These are phyloP conservation scores for Dispira simplex DNA, from an alignment of 192 early-diverging fungal species.

Conservation along the genomic window DNA sequence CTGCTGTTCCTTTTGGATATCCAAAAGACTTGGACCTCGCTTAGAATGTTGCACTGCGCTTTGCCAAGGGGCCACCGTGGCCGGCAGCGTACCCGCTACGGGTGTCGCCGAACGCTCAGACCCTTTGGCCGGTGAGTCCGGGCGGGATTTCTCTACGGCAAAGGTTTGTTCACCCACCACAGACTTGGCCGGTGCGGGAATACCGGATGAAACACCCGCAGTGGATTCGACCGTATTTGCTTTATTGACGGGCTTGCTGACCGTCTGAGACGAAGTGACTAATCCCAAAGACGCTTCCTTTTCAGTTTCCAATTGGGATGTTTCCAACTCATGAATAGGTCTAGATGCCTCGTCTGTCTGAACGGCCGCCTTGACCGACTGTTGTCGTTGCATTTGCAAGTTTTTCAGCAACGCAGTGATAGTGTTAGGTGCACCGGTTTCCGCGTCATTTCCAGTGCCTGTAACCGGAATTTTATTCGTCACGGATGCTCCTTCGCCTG, in stretches of 20 bases:
- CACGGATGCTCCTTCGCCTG: too few species aligned
- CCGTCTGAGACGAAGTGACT: neutral
- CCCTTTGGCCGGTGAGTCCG: too few species aligned
- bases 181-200: neutral
- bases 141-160: too few species aligned
- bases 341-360: neutral
- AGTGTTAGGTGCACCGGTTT: neutral
- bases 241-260: neutral
- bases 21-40: conserved; percentile 15
- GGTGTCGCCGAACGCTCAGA: too few species aligned
- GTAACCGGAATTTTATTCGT: too few species aligned
- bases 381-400: conserved; percentile 20
- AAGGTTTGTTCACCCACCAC: neutral
- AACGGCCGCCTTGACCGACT: neutral
- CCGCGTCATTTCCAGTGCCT: too few species aligned
- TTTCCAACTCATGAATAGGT: neutral
- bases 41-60: neutral
- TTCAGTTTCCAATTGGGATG: neutral
- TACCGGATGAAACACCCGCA: neutral
- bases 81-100: too few species aligned
- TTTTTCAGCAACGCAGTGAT: conserved; percentile 9
- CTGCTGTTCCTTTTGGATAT: conserved; percentile 32
- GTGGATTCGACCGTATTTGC: neutral
- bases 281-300: neutral
- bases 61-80: conserved; percentile 1